Evolutionary conservation across 805 yeast species (phyloP), one percentile per base, ranked within the genome.

Genomic region (Priceomyces melissophilus): DNA sequence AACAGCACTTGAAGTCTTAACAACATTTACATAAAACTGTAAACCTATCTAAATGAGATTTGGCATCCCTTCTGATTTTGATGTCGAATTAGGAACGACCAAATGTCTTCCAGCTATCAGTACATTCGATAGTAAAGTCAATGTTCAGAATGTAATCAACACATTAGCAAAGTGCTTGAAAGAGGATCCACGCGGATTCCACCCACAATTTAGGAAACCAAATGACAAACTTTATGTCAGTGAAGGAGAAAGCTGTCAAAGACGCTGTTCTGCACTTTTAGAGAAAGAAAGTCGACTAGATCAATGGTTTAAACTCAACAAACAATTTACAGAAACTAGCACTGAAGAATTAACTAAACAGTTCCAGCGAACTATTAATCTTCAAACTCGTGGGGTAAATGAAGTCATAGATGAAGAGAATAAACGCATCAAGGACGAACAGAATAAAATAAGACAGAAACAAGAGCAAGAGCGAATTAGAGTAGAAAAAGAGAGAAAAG

Each of bases 61-160:
- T 43, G 65, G 63, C 9, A 42, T 61, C 25, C 67, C 67, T 14
- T 43, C 42, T 9, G 53, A 48, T 32, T 58, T 52, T 35, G 57
- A 54, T 7, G 15, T 52, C 13, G 47, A 47, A 27, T 38, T 42
- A 15, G 48, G 43, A 10, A 26, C 27, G 16, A n/a, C 35, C 12
- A 11, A n/a, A 20, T 16, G 13, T 32, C 26, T n/a, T 10, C 23
- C 23, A 26, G 17, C 8, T 12, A 10, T 20, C 51, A 40, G 44
- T 14, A 35, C 14, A 26, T 4, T 26, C 10, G 27, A 35, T 20
- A n/a, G 12, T 15, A 35, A 26, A 12, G 25, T 11, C 11, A 8
- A 16, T 11, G 17, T 35, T 12, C 12, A 26, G 14, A 30, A 23
- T 11, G 11, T 35, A 3, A 25, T 14, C 30, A 25, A 35, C 13